Base-by-base conservation (phyloP, 2,329 filamentous ascomycete genomes). In the Verticillium albo-atrum region DNA sequence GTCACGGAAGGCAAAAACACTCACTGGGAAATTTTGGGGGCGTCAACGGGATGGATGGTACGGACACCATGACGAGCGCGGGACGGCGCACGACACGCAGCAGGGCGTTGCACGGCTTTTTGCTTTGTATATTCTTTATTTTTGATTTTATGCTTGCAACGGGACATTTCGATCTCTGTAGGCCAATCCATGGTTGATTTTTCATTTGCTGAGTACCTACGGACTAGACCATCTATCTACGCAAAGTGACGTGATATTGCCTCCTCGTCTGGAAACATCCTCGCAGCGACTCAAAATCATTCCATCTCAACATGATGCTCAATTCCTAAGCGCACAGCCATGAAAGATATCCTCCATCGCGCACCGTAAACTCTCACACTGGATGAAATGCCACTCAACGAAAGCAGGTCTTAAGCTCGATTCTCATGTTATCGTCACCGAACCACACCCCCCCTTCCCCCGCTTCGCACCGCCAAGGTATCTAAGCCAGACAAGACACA, bases 141-240 rank as follows among this genome's bases (percentile, higher is more conserved):
- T 53, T 53, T 53, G 12, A 2, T 53, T 25, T 30, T 30, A 26
- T 20, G 20, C n/a, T n/a, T n/a, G n/a, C n/a, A n/a, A n/a, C n/a
- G n/a, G n/a, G 42, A 20, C 9, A 20, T 47, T 23, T 12, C n/a
- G 25, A 32, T 32, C 42, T 47, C n/a, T 20, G 20, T 47, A 47
- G 42, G 42, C n/a, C 10, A 25, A 3, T 47, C 35, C n/a, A n/a
- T 47, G n/a, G n/a, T 17, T 32, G 30, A 17, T 37, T 37, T 58
- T 56, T 35, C 1, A 14, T 51, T 54, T 35, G 34, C 57, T 52
- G 54, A 9, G 34, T 37, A 15, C 17, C 17, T 56, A 55, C 32
- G 54, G 26, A 57, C 55, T 61, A 61, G 26, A 57, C 55, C 59
- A 61, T 62, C 56, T 61, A 62, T 37, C 17, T 27, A 56, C 25